These are phyloP conservation scores for Zygoascus sp. DNA, from an alignment of 1,139 yeast genomes.

Conservation along the genomic window DNA sequence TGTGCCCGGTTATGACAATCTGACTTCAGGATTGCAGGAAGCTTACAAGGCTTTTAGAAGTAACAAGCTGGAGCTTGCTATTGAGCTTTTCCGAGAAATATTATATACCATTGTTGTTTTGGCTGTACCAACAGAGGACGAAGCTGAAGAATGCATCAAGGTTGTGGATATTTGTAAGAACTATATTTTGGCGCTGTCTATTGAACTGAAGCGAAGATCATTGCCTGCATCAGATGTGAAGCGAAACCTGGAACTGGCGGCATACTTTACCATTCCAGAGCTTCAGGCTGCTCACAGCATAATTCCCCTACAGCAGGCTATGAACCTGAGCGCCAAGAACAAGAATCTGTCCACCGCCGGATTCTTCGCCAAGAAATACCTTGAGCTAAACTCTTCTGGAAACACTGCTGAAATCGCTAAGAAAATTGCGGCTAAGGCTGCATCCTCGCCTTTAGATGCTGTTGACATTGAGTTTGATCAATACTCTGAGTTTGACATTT, in stretches of 20 bases:
- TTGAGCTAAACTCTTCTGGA: constrained; percentile 63
- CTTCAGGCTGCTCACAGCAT: constrained; percentile 79
- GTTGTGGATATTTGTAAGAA: constrained; percentile 75
- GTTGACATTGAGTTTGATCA: constrained; percentile 90
- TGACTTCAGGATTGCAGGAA: constrained; percentile 51
- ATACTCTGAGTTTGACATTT: constrained; percentile 82
- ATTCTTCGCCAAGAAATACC: constrained; percentile 79
- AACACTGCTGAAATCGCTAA: constrained; percentile 78
- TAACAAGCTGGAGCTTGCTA: constrained; percentile 78
- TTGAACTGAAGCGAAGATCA: constrained; percentile 82
- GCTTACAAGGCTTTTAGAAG: constrained; percentile 83
- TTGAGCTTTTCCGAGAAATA: constrained; percentile 69
- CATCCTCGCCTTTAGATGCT: constrained; percentile 75
- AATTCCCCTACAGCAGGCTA: constrained; percentile 90
- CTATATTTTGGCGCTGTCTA: constrained; percentile 85
- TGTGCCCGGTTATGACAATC: constrained; percentile 69
- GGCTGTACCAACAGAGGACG: constrained; percentile 68
- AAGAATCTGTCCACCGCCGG: constrained; percentile 88
- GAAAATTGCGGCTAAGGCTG: constrained; percentile 76
- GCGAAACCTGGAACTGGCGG: constrained; percentile 90
- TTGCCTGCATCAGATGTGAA: constrained; percentile 71
- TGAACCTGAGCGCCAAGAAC: constrained; percentile 84
- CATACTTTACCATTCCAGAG: constrained; percentile 84
- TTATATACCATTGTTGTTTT: constrained; percentile 71
- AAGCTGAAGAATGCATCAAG: constrained; percentile 70